A percentile compares a stretch with the other conserved stretches of the same genome.
These are phyloP conservation scores for Ganoderma sinense DNA, from an alignment of 1,284 basidiomycete genomes.

Conservation along the genomic window DNA sequence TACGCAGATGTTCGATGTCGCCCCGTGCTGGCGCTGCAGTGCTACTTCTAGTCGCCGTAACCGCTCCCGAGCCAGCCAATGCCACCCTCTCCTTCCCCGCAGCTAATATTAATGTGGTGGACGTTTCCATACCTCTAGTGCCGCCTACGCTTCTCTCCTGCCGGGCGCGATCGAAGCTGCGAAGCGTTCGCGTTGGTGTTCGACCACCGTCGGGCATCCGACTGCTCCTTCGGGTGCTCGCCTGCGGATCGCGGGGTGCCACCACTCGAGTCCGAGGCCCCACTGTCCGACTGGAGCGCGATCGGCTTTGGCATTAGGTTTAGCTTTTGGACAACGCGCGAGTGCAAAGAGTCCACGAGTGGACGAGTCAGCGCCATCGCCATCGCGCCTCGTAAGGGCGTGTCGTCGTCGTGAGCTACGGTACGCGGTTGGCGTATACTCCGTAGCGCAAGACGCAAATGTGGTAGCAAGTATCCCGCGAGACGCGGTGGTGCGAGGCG, in stretches of 20 bases:
- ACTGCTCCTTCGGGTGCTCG: background rate
- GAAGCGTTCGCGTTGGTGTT: background rate
- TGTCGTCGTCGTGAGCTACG: too few species aligned
- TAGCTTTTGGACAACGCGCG: too few species aligned
- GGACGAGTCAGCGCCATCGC: too few species aligned
- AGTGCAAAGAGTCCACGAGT: too few species aligned
- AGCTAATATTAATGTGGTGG: background rate
- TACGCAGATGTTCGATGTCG: too few species aligned
- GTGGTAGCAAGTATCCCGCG: too few species aligned
- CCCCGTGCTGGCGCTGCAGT: too few species aligned
- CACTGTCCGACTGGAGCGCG: background rate
- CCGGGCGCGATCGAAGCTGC: background rate
- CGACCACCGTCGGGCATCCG: background rate
- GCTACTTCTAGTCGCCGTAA: too few species aligned
- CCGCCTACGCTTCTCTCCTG: background rate
- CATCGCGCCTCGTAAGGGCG: too few species aligned
- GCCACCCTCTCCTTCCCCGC: background rate
- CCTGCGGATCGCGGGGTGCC: background rate
- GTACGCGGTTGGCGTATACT: too few species aligned
- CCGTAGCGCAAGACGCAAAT: too few species aligned
- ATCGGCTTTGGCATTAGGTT: background rate
- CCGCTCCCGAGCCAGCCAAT: background rate
- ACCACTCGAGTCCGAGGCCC: background rate
- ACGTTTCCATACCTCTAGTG: background rate
- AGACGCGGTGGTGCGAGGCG: too few species aligned